Evolutionary conservation across 495 filamentous ascomycete genomes (phyloP).

Genomic region (Penicillium flavigenum): DNA sequence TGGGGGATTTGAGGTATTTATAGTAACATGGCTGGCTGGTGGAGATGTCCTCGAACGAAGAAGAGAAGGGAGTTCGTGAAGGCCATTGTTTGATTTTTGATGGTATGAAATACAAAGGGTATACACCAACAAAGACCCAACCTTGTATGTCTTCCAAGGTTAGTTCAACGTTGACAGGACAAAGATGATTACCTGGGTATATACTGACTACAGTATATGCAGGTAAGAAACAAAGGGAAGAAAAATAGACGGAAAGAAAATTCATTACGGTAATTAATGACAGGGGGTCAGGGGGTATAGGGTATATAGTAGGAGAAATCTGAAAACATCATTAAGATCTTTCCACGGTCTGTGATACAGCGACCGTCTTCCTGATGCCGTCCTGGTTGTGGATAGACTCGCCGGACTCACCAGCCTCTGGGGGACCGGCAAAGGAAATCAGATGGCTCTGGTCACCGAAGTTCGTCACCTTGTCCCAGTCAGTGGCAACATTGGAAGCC

Average conservation of each 20-base stretch:
- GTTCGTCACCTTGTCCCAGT: constrained; percentile 20
- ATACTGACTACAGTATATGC: not conserved
- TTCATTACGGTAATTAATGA: constrained; percentile 11
- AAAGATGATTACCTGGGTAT: not conserved
- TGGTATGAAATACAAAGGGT: not conserved
- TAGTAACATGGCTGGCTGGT: not conserved
- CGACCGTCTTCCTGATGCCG: constrained; percentile 40
- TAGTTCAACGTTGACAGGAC: not conserved
- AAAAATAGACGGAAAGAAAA: not conserved
- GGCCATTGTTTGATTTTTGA: not conserved
- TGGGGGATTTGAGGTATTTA: not conserved
- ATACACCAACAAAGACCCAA: not conserved
- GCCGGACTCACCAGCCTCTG: constrained; percentile 16
- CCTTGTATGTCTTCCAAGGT: not conserved
- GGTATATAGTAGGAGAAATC: constrained; percentile 1
- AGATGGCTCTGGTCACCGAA: constrained; percentile 40
- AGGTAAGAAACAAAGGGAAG: not conserved
- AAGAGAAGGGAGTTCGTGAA: not conserved
- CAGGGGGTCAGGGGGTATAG: too few relatives aligned
- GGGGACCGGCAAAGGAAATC: constrained; percentile 34
- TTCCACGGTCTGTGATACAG: constrained; percentile 40
- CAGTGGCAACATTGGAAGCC: constrained; percentile 17
- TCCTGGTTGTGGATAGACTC: constrained; percentile 14
- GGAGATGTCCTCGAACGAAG: not conserved
- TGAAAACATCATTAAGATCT: constrained; percentile 3